Base-by-base conservation (phyloP, 179 eudicot species). In the Beta macrorhiza region DNA sequence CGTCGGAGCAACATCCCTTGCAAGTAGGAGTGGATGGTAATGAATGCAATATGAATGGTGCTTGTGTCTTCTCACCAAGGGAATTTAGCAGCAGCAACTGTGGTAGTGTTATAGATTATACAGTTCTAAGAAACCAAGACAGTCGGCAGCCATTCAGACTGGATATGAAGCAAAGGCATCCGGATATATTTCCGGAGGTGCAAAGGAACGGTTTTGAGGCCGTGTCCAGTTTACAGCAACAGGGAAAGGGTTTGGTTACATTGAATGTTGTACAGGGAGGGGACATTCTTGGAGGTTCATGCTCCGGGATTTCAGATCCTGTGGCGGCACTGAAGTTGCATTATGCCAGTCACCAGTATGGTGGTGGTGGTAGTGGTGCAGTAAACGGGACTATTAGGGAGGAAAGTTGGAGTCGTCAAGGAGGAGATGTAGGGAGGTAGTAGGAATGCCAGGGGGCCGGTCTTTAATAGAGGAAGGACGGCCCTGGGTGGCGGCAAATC, bases 321-420 rank as follows among this genome's bases (percentile, higher is more conserved):
- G 97, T 93, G 76, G 91, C 96, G 0, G 98, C 97, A 53, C 83
- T 94, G 19, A 90, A 86, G 84, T 81, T 91, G 91, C 96, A 91
- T 57, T 93, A 88, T 84, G 92, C 93, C 0, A 87, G 77, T 63
- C 82, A 82, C 51, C 84, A 84, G 84, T 87, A 84, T 69, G 81
- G 76, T 76, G 57, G 78, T 14, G 72, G 67, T 84, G 76, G 83
- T 68, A 83, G 82, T 70, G 87, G 79, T 70, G 74, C 69, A 1
- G 88, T 86, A 20, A 86, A 84, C 17, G 82, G 88, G 72, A 63
- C 81, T 42, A 82, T 85, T 68, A 89, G 87, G 86, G 97, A 91
- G 78, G 97, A 86, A 81, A 44, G 87, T 11, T 91, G 93, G 93
- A 87, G 90, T 70, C 83, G 91, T 64, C 84, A 89, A 81, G 89